Conservation (phyloP, 306 rosid species). For the Sphenostylis stenocarpa region DNA sequence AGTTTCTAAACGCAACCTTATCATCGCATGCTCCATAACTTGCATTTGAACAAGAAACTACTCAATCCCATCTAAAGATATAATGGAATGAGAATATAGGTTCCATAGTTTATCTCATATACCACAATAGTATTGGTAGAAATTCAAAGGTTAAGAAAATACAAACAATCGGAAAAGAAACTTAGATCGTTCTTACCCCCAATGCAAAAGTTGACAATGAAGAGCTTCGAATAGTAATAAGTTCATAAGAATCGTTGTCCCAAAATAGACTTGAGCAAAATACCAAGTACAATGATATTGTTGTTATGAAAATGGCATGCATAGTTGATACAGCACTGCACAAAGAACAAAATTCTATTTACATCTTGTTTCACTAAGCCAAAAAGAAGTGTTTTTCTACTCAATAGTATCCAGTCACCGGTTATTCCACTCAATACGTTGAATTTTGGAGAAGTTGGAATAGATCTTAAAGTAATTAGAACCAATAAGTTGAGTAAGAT, state of each 20-base stretch:
- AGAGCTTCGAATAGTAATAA: slow-evolving; percentile 57
- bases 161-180: neutral
- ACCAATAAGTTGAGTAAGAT: slow-evolving; percentile 60
- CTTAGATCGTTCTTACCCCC: slow-evolving; percentile 59
- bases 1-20: too few relatives aligned
- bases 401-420: slow-evolving; percentile 49
- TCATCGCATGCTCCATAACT: neutral
- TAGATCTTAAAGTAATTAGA: slow-evolving; percentile 66
- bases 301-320: slow-evolving; percentile 80
- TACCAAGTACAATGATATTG: slow-evolving; percentile 66
- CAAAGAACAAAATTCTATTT: slow-evolving; percentile 23
- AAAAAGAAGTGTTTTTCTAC: neutral
- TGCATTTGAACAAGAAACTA: neutral
- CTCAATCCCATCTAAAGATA: neutral
- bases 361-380: neutral
- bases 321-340: slow-evolving; percentile 78
- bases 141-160: slow-evolving; percentile 4
- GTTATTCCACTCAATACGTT: slow-evolving; percentile 83
- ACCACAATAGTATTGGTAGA: neutral
- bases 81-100: neutral
- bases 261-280: slow-evolving; percentile 75
- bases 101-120: neutral
- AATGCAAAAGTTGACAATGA: slow-evolving; percentile 59
- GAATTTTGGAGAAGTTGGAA: slow-evolving; percentile 63
- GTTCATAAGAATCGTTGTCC: slow-evolving; percentile 45